A percentile compares a stretch with the other conserved stretches of the same genome.
Conservation (phyloP, 169 alveolate species). For the Ichthyophthirius multifiliis region DNA sequence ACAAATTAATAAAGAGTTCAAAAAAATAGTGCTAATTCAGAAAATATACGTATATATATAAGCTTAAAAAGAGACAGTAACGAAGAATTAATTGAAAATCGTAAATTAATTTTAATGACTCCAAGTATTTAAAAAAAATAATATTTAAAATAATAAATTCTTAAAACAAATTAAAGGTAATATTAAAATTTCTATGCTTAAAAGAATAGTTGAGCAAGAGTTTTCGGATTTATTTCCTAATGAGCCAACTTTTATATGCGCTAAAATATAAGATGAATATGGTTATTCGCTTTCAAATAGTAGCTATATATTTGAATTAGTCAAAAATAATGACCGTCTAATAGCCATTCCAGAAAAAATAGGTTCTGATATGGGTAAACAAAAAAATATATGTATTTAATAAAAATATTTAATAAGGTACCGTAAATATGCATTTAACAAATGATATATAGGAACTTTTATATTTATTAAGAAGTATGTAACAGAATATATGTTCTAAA, state of each 20-base stretch:
- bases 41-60: not conserved
- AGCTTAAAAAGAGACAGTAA: not conserved
- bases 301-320: constrained; percentile 55
- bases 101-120: constrained; percentile 10
- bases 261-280: constrained; percentile 68
- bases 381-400: not conserved
- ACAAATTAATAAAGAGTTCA: too few species aligned
- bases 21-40: too few species aligned
- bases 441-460: constrained; percentile 54
- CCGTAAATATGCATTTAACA: constrained; percentile 51
- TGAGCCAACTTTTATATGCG: constrained; percentile 71
- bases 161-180: not conserved
- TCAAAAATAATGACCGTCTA: constrained; percentile 59
- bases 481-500: constrained; percentile 53
- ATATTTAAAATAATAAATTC: not conserved
- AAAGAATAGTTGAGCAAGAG: constrained; percentile 62
- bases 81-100: not conserved
- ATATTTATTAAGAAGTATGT: constrained; percentile 50
- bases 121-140: not conserved
- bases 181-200: constrained; percentile 52
- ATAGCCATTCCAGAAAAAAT: constrained; percentile 63
- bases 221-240: constrained; percentile 69
- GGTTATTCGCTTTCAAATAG: constrained; percentile 65
- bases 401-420: not conserved
- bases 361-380: constrained; percentile 20